These are phyloP conservation scores for Podospora sp. DNA, from an alignment of 495 filamentous ascomycete genomes.

Conservation along the genomic window DNA sequence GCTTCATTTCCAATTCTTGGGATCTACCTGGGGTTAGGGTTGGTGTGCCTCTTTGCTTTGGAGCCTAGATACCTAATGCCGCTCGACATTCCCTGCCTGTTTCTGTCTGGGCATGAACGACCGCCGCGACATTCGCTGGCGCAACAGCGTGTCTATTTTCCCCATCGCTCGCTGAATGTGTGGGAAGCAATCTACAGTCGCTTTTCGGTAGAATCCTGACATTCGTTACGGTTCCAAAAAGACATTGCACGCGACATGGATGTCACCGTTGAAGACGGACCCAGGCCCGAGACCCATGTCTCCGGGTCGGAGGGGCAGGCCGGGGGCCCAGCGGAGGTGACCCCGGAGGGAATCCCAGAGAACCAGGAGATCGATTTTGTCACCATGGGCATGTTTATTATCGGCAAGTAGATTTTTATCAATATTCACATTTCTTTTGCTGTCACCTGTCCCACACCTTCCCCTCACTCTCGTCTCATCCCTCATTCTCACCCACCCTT, in stretches of 20 bases:
- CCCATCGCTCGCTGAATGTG: neutral
- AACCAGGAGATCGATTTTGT: constrained; percentile 69
- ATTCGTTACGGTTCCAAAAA: neutral
- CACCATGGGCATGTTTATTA: constrained; percentile 94
- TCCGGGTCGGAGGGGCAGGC: constrained; percentile 3
- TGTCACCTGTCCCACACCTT: neutral
- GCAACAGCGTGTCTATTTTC: neutral
- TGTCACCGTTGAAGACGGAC: neutral
- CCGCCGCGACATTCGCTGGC: neutral
- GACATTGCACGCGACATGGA: neutral
- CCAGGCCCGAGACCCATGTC: constrained; percentile 4
- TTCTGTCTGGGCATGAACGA: neutral
- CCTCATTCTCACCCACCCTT: neutral
- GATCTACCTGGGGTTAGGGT: too few species aligned
- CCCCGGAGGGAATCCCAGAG: constrained; percentile 11
- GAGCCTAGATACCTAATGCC: too few species aligned
- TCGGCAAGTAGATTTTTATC: constrained; percentile 61
- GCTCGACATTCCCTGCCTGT: too few species aligned
- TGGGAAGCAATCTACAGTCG: neutral
- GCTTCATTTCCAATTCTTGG: too few species aligned
- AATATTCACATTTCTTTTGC: neutral
- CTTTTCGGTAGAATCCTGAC: neutral
- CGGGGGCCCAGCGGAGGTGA: neutral
- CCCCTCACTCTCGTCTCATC: neutral
- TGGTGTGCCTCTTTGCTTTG: too few species aligned